Conservation (phyloP, 2,329 filamentous ascomycete species). For the Claviceps humidiphila region DNA sequence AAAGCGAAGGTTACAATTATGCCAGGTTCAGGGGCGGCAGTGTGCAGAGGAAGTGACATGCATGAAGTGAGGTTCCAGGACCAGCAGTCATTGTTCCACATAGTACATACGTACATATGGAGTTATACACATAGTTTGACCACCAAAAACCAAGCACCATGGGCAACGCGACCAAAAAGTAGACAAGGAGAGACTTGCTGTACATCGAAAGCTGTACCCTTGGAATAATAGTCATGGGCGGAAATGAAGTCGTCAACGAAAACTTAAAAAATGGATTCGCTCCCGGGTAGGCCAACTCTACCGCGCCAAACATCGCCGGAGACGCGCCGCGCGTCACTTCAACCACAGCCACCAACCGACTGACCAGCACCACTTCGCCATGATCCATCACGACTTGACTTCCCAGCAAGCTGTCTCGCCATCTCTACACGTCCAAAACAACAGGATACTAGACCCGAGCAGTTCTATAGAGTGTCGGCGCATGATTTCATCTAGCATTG, state of each 20-base stretch:
- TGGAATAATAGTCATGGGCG: neutral
- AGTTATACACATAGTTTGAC: no score
- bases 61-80: no score
- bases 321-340: neutral
- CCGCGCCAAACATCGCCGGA: neutral
- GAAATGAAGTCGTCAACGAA: neutral
- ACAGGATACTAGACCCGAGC: neutral
- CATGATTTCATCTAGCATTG: no score
- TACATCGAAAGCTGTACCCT: neutral
- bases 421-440: neutral
- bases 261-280: neutral
- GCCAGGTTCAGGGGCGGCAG: no score
- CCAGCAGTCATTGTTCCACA: no score
- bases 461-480: neutral
- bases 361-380: neutral
- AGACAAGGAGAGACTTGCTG: no score
- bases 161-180: no score
- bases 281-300: neutral
- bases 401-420: neutral
- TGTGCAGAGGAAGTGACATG: no score
- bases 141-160: no score
- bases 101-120: no score
- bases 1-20: no score
- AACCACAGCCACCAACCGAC: neutral
- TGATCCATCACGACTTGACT: neutral